Evolutionary conservation across 2,329 filamentous ascomycete species (phyloP).

Genomic region (Ilyonectria mors-panacis): DNA sequence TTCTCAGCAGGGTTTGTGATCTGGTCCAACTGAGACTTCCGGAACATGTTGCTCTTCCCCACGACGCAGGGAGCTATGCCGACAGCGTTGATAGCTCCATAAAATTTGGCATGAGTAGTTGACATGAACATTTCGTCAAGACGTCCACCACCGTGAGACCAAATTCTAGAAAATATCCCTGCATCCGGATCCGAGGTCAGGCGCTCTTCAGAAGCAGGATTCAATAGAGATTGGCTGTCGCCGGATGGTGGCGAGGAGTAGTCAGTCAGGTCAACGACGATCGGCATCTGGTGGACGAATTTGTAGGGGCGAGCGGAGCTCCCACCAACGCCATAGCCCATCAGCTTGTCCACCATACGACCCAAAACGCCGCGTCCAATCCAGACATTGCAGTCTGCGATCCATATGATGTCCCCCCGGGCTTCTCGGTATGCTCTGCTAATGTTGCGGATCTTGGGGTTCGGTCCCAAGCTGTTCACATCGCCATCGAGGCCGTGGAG

Average conservation of each 20-base stretch:
- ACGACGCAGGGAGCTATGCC: slow-evolving; percentile 92
- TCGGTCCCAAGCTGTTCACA: slow-evolving; percentile 81
- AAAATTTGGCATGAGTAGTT: slow-evolving; percentile 96
- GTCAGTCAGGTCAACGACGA: slow-evolving; percentile 81
- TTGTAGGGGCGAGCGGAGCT: slow-evolving; percentile 76
- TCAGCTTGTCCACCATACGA: slow-evolving; percentile 90
- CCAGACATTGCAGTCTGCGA: slow-evolving; percentile 98
- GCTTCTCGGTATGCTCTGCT: slow-evolving; percentile 93
- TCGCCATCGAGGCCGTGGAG: slow-evolving; percentile 69
- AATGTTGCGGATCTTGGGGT: slow-evolving; percentile 98
- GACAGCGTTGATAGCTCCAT: slow-evolving; percentile 95
- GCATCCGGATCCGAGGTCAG: slow-evolving; percentile 40
- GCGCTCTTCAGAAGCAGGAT: slow-evolving; percentile 50
- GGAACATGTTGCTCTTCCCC: slow-evolving; percentile 99
- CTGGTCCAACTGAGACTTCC: slow-evolving; percentile 87
- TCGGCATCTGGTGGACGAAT: slow-evolving; percentile 93
- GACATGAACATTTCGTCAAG: slow-evolving; percentile 97
- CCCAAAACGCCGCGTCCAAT: slow-evolving; percentile 83
- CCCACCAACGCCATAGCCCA: slow-evolving; percentile 72
- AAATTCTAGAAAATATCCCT: slow-evolving; percentile 48
- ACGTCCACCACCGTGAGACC: slow-evolving; percentile 77
- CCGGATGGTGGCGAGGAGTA: slow-evolving; percentile 39
- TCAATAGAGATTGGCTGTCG: slow-evolving; percentile 51
- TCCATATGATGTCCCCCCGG: slow-evolving; percentile 90
- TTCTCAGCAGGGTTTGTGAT: slow-evolving; percentile 70